phyloP scores from a whole-genome alignment of 371 early-diverging fungal genomes.

The Capillidium rhysosporum region DNA sequence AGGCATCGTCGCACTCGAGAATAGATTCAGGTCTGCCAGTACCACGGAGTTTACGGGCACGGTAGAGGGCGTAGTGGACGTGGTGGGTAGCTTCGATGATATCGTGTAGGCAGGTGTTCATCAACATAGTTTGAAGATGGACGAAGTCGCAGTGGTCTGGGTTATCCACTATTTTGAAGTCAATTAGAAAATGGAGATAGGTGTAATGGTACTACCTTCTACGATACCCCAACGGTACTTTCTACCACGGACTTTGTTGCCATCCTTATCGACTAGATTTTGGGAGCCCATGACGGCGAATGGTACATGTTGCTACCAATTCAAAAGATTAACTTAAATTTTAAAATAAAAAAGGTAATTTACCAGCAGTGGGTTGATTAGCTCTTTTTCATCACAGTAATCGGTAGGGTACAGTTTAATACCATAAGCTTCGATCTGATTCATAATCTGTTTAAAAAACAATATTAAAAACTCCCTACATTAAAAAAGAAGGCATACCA shows the following conservation, averaged over 20 bases:
- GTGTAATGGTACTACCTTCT: slow-evolving; percentile 34
- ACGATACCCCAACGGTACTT: slow-evolving; percentile 96
- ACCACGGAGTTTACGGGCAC: slow-evolving; percentile 32
- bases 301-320: slow-evolving; percentile 47
- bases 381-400: slow-evolving; percentile 33
- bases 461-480: neutral
- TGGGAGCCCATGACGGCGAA: slow-evolving; percentile 88
- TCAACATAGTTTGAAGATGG: slow-evolving; percentile 48
- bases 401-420: slow-evolving; percentile 48
- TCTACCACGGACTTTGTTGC: slow-evolving; percentile 63
- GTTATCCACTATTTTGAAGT: slow-evolving; percentile 44
- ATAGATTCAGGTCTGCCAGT: slow-evolving; percentile 52
- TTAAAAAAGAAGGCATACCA: slow-evolving; percentile 17
- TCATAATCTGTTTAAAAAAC: slow-evolving; percentile 22
- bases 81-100: slow-evolving; percentile 60
- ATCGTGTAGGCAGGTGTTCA: slow-evolving; percentile 57
- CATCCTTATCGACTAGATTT: slow-evolving; percentile 40
- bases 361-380: slow-evolving; percentile 41
- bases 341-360: slow-evolving; percentile 12
- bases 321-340: neutral
- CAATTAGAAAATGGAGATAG: neutral
- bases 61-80: slow-evolving; percentile 55
- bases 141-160: slow-evolving; percentile 71
- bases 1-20: slow-evolving; percentile 51
- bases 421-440: slow-evolving; percentile 43